A percentile compares a stretch with the other conserved stretches of the same genome.
These are phyloP conservation scores for Neopestalotiopsis sp. DNA, from an alignment of 2,329 filamentous ascomycete genomes.

Conservation along the genomic window DNA sequence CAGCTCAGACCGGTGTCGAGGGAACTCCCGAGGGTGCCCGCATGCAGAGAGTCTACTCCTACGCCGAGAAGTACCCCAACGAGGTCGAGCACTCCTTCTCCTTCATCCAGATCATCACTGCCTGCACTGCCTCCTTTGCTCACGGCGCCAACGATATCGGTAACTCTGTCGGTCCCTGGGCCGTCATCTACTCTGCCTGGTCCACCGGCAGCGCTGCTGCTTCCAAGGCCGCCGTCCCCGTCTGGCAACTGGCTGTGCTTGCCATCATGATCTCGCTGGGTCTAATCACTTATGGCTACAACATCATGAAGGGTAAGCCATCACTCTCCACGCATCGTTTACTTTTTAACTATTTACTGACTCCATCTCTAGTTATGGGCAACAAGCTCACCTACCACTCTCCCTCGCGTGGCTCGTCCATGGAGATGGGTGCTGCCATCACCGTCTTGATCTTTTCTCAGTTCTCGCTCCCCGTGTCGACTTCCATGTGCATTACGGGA, in stretches of 20 bases:
- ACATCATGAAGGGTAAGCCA: conserved; percentile 77
- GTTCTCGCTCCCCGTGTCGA: conserved; percentile 77
- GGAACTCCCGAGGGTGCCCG: conserved; percentile 77
- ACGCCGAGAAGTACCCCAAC: conserved; percentile 70
- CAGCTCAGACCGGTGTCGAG: conserved; percentile 71
- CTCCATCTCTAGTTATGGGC: conserved; percentile 61
- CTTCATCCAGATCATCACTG: conserved; percentile 70
- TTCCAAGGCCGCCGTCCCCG: conserved; percentile 69
- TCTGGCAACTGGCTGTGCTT: conserved; percentile 79
- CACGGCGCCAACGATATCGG: conserved; percentile 82
- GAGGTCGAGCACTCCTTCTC: conserved; percentile 74
- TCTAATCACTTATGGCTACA: conserved; percentile 78
- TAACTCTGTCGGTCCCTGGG: conserved; percentile 74
- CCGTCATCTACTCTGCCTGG: conserved; percentile 73
- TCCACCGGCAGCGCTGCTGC: conserved; percentile 64
- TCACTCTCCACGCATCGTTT: neutral
- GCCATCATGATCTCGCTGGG: conserved; percentile 68
- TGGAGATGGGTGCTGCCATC: conserved; percentile 82
- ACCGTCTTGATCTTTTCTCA: conserved; percentile 80
- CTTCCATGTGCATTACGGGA: conserved; percentile 80
- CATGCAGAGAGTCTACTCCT: conserved; percentile 71
- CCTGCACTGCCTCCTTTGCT: conserved; percentile 75
- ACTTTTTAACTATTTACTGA: conserved; percentile 26
- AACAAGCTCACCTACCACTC: conserved; percentile 54
- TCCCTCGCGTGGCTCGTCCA: conserved; percentile 59